phyloP scores from a whole-genome alignment of 2,329 filamentous ascomycete species.

The Plectosphaerella cucumerina region DNA sequence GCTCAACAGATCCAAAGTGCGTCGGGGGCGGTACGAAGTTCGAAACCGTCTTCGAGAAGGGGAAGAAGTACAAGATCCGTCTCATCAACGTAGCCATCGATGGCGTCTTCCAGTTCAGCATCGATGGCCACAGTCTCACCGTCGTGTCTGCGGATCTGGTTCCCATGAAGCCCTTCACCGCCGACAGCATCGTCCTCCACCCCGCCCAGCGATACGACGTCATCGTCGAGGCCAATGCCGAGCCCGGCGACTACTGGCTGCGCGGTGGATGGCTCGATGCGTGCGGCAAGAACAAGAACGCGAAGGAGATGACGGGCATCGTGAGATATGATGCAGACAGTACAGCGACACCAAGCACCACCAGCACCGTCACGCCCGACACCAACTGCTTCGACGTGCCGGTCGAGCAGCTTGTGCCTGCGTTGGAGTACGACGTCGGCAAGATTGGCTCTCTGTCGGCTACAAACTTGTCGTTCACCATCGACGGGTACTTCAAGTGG shows the following conservation, averaged over 20 bases:
- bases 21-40: conserved; percentile 22
- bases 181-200: conserved; percentile 43
- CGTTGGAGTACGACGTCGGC: conserved; percentile 16
- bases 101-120: conserved; percentile 45
- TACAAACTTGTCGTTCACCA: no score
- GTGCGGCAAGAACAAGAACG: conserved; percentile 21
- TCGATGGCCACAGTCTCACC: conserved; percentile 46
- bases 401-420: conserved; percentile 17
- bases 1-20: conserved; percentile 13
- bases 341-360: conserved; percentile 20
- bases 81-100: conserved; percentile 47
- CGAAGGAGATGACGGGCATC: conserved; percentile 27
- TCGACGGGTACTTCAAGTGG: conserved; percentile 32
- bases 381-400: conserved; percentile 14
- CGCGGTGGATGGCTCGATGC: conserved; percentile 24
- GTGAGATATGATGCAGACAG: conserved; percentile 30
- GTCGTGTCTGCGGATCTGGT: conserved; percentile 53
- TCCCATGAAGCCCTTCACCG: conserved; percentile 44
- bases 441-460: conserved; percentile 4
- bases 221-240: conserved; percentile 29
- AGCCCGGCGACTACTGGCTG: conserved; percentile 36
- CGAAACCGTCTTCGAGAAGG: conserved; percentile 28
- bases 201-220: conserved; percentile 40
- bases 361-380: conserved; percentile 16
- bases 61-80: conserved; percentile 44